These are phyloP conservation scores for Fraxinus angustifolia DNA, from an alignment of 305 asterid species.

Conservation along the genomic window DNA sequence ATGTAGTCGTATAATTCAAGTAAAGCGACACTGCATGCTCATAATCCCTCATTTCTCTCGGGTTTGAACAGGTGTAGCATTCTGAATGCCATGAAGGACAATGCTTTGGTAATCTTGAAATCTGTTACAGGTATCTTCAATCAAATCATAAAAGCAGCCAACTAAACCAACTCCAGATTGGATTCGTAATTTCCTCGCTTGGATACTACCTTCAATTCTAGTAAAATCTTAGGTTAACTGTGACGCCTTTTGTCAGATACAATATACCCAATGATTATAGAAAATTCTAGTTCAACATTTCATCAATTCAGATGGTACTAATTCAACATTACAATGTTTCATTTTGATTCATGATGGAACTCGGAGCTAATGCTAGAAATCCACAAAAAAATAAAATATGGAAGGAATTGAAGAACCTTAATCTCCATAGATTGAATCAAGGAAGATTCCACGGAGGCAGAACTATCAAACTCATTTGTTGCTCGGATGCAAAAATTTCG, in stretches of 20 bases:
- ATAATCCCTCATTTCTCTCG: background rate
- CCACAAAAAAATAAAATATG: background rate
- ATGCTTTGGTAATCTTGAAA: background rate
- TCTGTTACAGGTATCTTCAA: background rate
- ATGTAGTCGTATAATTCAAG: background rate
- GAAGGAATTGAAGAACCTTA: conserved; percentile 45
- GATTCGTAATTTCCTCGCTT: background rate
- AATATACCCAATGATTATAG: conserved; percentile 3
- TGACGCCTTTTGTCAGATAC: background rate
- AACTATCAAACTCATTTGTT: conserved; percentile 32
- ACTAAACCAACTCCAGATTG: background rate
- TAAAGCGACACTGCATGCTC: background rate
- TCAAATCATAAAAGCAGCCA: conserved; percentile 9
- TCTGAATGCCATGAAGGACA: conserved; percentile 6
- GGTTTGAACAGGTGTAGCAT: background rate
- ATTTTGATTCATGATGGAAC: background rate
- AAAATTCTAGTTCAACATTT: background rate
- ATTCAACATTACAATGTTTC: background rate
- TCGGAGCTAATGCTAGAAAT: background rate
- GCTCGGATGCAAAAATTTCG: conserved; percentile 58
- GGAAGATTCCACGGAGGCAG: conserved; percentile 48
- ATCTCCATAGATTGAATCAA: conserved; percentile 76
- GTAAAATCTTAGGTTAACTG: background rate
- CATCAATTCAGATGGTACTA: background rate
- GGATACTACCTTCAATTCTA: background rate